Percentiles rank a stretch among this genome's conserved stretches.
Conservation (phyloP, 2,329 filamentous ascomycete genomes). For the Clathrospora elynae region DNA sequence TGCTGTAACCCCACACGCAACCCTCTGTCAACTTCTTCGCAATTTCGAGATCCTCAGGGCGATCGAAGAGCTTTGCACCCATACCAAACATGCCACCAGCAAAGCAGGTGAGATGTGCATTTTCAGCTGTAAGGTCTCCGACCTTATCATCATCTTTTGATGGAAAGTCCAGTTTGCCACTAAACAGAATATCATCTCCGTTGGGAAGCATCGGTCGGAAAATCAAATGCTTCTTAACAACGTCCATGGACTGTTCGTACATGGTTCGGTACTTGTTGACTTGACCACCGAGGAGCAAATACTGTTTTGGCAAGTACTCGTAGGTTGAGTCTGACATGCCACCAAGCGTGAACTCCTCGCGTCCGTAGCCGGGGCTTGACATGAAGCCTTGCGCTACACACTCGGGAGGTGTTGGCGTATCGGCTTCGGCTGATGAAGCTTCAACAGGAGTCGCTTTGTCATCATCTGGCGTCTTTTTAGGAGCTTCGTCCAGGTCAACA, state of each 20-base stretch:
- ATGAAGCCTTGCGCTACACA: constrained; percentile 61
- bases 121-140: constrained; percentile 43
- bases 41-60: constrained; percentile 59
- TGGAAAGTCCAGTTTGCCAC: constrained; percentile 46
- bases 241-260: constrained; percentile 60
- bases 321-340: constrained; percentile 51
- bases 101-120: constrained; percentile 72
- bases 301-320: constrained; percentile 56
- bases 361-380: constrained; percentile 51
- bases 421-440: constrained; percentile 10
- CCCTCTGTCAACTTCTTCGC: constrained; percentile 65
- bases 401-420: constrained; percentile 29
- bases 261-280: constrained; percentile 57
- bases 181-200: constrained; percentile 53
- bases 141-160: constrained; percentile 28
- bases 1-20: constrained; percentile 66
- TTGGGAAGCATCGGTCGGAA: constrained; percentile 58
- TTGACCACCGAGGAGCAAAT: constrained; percentile 54
- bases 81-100: constrained; percentile 72
- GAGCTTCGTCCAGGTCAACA: constrained; percentile 22
- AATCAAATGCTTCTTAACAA: constrained; percentile 54
- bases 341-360: constrained; percentile 51
- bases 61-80: constrained; percentile 65
- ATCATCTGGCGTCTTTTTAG: constrained; percentile 8
- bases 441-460: constrained; percentile 9